Evolutionary conservation across 352 stramenopile species (phyloP).

Genomic region (Pythium phragmiticola): DNA sequence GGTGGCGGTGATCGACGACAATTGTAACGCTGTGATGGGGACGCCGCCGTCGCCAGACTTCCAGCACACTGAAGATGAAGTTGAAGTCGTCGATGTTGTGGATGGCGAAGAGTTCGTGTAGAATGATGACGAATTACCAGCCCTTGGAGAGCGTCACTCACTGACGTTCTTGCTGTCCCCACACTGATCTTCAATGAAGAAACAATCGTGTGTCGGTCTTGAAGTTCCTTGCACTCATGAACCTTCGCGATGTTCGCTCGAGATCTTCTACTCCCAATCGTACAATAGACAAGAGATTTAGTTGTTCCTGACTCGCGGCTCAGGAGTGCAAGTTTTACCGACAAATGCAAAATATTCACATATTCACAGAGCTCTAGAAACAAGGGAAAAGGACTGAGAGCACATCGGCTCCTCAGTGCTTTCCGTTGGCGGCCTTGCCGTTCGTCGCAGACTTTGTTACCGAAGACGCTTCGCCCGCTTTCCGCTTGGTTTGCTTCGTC

Average conservation of each 20-base stretch:
- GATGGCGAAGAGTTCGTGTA: background rate
- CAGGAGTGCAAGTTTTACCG: background rate
- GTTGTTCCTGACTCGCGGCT: background rate
- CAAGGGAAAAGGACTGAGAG: background rate
- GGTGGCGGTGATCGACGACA: background rate
- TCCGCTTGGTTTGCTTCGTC: slow-evolving; percentile 5
- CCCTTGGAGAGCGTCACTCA: background rate
- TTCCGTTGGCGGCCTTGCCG: slow-evolving; percentile 9
- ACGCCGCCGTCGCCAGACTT: too few species aligned
- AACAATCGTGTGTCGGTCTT: too few species aligned
- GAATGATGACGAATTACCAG: background rate
- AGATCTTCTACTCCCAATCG: too few species aligned
- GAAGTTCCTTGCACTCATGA: too few species aligned
- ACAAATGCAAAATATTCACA: slow-evolving; percentile 13
- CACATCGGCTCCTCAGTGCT: background rate
- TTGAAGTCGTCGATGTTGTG: background rate
- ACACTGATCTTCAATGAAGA: background rate
- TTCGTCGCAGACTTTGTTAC: background rate
- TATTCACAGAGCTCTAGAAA: slow-evolving; percentile 15
- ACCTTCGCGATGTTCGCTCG: too few species aligned
- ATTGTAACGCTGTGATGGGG: background rate
- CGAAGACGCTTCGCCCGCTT: background rate
- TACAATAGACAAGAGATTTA: background rate
- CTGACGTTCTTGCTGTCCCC: slow-evolving; percentile 1
- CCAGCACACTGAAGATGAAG: background rate